A percentile compares a stretch with the other conserved stretches of the same genome.
These are phyloP conservation scores for Diaporthe sp. DNA, from an alignment of 2,329 filamentous ascomycete species.

Conservation along the genomic window DNA sequence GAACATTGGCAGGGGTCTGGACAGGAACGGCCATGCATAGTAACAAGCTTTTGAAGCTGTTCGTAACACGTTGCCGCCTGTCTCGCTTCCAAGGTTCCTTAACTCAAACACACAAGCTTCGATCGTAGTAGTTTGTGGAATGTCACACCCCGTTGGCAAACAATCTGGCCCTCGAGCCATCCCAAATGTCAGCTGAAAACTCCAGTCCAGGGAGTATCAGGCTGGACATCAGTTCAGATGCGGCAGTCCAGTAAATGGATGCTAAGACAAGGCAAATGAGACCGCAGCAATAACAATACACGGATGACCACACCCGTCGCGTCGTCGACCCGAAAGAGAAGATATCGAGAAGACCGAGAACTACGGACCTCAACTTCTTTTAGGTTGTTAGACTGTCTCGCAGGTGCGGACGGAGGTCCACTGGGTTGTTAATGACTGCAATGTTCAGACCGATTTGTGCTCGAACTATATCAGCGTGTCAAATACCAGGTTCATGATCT, in stretches of 20 bases:
- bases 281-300: neutral
- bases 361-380: neutral
- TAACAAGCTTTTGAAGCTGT: neutral
- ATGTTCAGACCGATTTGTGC: conserved; percentile 12
- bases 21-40: neutral
- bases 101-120: neutral
- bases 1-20: neutral
- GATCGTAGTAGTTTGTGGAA: neutral
- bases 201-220: neutral
- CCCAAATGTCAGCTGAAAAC: neutral
- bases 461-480: neutral
- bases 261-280: neutral
- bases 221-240: neutral
- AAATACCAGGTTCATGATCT: neutral
- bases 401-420: neutral
- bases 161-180: neutral
- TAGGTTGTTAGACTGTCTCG: neutral
- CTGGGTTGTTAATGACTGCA: neutral
- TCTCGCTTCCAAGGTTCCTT: too few species aligned
- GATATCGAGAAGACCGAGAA: neutral
- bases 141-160: too few species aligned
- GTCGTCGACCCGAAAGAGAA: neutral
- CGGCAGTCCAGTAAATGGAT: neutral
- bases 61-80: neutral
- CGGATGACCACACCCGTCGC: neutral